Conservation (phyloP, 2,329 filamentous ascomycete species). For the Scolecobasidium constrictum region DNA sequence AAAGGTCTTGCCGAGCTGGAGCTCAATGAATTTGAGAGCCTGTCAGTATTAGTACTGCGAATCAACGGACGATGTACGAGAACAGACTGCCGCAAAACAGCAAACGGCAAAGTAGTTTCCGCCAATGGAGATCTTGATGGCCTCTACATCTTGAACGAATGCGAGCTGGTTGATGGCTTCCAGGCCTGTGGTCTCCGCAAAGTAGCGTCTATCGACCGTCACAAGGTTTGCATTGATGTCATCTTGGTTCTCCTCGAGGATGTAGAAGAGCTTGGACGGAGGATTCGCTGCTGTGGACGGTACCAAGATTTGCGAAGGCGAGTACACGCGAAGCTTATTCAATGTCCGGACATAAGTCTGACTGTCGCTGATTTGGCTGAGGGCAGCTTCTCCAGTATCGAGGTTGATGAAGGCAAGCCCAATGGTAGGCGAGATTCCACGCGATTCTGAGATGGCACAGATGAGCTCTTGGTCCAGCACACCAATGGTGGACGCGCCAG, state of each 20-base stretch:
- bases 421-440: constrained; percentile 75
- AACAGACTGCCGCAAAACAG: constrained; percentile 69
- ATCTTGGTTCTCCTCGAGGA: constrained; percentile 62
- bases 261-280: constrained; percentile 62
- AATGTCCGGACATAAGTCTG: constrained; percentile 84
- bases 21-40: constrained; percentile 72
- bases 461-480: constrained; percentile 58
- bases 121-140: constrained; percentile 65
- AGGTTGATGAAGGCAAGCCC: constrained; percentile 83
- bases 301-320: constrained; percentile 70
- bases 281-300: constrained; percentile 59
- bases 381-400: constrained; percentile 68
- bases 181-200: constrained; percentile 68
- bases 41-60: constrained; percentile 26
- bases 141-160: constrained; percentile 67
- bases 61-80: constrained; percentile 9
- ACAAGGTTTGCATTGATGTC: constrained; percentile 47
- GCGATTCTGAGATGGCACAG: constrained; percentile 81
- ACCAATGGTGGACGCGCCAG: constrained; percentile 46
- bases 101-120: constrained; percentile 83
- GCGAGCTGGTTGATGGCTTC: constrained; percentile 72
- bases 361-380: constrained; percentile 87
- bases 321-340: constrained; percentile 73
- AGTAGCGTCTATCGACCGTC: constrained; percentile 64
- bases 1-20: constrained; percentile 58